phyloP scores from a whole-genome alignment of 306 rosid species.

The Oemleria cerasiformis region DNA sequence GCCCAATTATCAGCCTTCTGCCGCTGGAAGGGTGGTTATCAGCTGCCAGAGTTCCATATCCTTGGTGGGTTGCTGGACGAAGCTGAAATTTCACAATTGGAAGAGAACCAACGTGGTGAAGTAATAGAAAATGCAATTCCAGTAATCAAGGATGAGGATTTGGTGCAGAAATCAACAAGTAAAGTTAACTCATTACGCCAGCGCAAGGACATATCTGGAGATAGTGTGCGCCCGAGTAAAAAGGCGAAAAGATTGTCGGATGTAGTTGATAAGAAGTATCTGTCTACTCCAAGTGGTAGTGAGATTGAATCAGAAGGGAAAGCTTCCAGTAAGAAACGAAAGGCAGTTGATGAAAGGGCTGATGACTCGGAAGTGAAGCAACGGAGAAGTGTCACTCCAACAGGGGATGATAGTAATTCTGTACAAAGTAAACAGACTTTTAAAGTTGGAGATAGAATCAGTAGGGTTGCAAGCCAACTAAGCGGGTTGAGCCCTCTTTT shows the following conservation, averaged over 20 bases:
- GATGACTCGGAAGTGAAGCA: constrained; percentile 24
- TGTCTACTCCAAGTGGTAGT: constrained; percentile 18
- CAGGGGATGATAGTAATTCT: constrained; percentile 12
- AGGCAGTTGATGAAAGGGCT: constrained; percentile 22
- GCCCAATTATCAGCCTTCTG: constrained; percentile 56
- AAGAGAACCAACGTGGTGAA: constrained; percentile 30
- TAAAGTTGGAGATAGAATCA: constrained; percentile 50
- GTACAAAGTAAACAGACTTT: constrained; percentile 26
- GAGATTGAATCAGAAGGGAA: constrained; percentile 25
- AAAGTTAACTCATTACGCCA: constrained; percentile 25
- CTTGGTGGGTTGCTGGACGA: constrained; percentile 43
- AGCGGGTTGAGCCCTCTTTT: constrained; percentile 41
- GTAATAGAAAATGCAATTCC: constrained; percentile 19
- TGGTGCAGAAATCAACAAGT: constrained; percentile 11
- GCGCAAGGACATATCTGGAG: constrained; percentile 26
- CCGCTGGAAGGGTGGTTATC: constrained; percentile 59
- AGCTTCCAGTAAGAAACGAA: constrained; percentile 39
- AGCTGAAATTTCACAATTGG: constrained; percentile 26
- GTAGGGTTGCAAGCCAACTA: constrained; percentile 46
- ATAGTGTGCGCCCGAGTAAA: constrained; percentile 17
- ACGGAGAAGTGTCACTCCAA: not conserved
- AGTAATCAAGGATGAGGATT: not conserved
- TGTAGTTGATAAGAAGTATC: constrained; percentile 39
- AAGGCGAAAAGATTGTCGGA: constrained; percentile 39
- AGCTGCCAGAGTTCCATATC: constrained; percentile 47